Base-by-base conservation (phyloP, 108 stramenopile genomes). In the Cyclotella baltica region DNA sequence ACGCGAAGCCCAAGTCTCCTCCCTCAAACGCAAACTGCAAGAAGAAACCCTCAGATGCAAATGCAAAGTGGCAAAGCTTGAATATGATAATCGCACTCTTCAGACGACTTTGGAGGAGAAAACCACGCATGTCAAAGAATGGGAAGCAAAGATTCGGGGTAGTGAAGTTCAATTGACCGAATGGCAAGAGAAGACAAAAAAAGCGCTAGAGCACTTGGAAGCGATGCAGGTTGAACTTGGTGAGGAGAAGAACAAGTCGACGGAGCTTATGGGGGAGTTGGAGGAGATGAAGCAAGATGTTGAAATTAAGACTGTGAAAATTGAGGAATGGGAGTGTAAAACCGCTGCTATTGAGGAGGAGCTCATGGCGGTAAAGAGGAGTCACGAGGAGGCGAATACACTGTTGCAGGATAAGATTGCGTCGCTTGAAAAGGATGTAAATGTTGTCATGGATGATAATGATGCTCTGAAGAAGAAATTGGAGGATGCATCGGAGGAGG, bases 161-260 rank as follows among this genome's bases (percentile, higher is more conserved):
- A 72, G 67, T 2, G 82, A 85, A 70, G 72, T 74, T 31, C 85
- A 89, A 63, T 77, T 87, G 27, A 59, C 47, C 15, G 76, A 80
- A 28, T 72, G 87, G 65, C 77, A 87, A 46, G 83, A 86, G 11
- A 86, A 88, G 36, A 67, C 85, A 62, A 85, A 72, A 46, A 83
- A 81, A 33, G 70, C 71, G 19, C 31, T 79, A 1, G 56, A 72
- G 38, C 43, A 48, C 43, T 67, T 89, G 76, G 88, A 85, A 55
- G 36, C 66, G 5, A 50, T 57, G 22, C 65, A 80, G 35, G 6
- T 29, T 48, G 83, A 80, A n/a, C 58, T 88, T 3, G 63, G 72
- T 40, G 61, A 73, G 0, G 83, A 84, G 34, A 75, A 82, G 61
- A n/a, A 16, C 11, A 79, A 81, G 52, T 52, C 70, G 27, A 40